Evolutionary conservation across 805 yeast genomes (phyloP).

Genomic region (Candida silvicultrix): DNA sequence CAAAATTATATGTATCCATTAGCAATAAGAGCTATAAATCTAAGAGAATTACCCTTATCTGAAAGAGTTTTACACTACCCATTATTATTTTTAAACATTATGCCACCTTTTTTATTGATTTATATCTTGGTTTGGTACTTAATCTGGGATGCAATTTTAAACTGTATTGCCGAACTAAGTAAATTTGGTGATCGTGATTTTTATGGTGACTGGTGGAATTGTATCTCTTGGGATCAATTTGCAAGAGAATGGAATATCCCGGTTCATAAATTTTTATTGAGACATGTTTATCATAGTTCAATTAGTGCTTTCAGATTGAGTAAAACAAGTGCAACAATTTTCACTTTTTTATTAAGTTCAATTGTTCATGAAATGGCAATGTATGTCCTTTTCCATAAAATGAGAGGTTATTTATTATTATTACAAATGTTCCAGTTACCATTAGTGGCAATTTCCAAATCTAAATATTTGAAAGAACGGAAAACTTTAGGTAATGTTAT

Average conservation of each 20-base stretch:
- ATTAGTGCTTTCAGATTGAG: constrained; percentile 68
- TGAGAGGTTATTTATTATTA: constrained; percentile 73
- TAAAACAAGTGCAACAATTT: constrained; percentile 61
- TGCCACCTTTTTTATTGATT: constrained; percentile 73
- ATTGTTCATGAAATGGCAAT: constrained; percentile 87
- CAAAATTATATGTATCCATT: constrained; percentile 72
- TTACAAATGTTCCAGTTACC: constrained; percentile 90
- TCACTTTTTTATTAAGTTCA: constrained; percentile 77
- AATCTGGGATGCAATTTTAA: constrained; percentile 93
- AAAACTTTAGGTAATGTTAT: constrained; percentile 68
- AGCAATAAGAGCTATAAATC: constrained; percentile 50
- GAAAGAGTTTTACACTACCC: constrained; percentile 46
- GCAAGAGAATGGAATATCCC: constrained; percentile 94
- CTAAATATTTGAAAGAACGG: constrained; percentile 47
- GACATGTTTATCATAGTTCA: constrained; percentile 93
- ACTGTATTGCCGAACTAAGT: constrained; percentile 84
- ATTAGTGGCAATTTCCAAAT: constrained; percentile 55
- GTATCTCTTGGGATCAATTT: constrained; percentile 88
- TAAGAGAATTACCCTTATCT: constrained; percentile 42
- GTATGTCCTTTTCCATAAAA: constrained; percentile 75
- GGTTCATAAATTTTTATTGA: constrained; percentile 78
- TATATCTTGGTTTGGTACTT: constrained; percentile 78
- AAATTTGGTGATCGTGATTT: constrained; percentile 85
- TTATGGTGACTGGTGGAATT: constrained; percentile 98
- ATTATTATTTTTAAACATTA: constrained; percentile 58